A percentile compares a stretch with the other conserved stretches of the same genome.
Evolutionary conservation across 257 asterid species (phyloP).

Genomic region (Jacaranda copaia): DNA sequence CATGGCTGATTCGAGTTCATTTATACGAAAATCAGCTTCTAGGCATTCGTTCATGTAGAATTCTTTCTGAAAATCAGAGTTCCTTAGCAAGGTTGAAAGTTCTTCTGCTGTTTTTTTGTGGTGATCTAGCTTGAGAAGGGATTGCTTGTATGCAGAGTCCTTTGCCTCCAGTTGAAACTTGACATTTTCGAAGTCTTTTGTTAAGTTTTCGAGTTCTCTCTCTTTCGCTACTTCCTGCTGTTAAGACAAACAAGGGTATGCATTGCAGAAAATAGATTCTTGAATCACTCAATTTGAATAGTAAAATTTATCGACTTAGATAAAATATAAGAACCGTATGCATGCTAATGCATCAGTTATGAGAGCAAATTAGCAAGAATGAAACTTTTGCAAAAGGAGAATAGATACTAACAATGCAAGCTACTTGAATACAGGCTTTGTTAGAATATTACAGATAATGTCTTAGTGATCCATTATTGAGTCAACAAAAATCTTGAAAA

Average conservation of each 20-base stretch:
- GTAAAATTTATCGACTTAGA: too few species aligned
- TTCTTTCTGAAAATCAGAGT: constrained; percentile 54
- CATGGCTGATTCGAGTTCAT: constrained; percentile 50
- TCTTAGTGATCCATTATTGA: neutral
- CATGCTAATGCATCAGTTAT: too few species aligned
- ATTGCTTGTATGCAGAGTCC: constrained; percentile 64
- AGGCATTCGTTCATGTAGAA: constrained; percentile 48
- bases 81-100: constrained; percentile 47
- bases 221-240: constrained; percentile 48
- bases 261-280: neutral
- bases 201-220: constrained; percentile 51
- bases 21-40: constrained; percentile 36
- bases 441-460: neutral
- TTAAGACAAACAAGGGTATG: neutral
- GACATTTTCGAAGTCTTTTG: neutral
- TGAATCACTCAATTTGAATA: too few species aligned
- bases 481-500: neutral
- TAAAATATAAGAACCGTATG: too few species aligned
- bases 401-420: too few species aligned
- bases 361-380: too few species aligned
- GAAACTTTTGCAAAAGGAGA: too few species aligned
- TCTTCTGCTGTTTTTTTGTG: constrained; percentile 54
- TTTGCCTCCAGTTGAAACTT: constrained; percentile 60
- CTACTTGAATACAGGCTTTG: too few species aligned
- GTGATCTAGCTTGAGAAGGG: constrained; percentile 52